Base-by-base conservation (phyloP, 768 basidiomycete species). In the Roridomyces roridus region DNA sequence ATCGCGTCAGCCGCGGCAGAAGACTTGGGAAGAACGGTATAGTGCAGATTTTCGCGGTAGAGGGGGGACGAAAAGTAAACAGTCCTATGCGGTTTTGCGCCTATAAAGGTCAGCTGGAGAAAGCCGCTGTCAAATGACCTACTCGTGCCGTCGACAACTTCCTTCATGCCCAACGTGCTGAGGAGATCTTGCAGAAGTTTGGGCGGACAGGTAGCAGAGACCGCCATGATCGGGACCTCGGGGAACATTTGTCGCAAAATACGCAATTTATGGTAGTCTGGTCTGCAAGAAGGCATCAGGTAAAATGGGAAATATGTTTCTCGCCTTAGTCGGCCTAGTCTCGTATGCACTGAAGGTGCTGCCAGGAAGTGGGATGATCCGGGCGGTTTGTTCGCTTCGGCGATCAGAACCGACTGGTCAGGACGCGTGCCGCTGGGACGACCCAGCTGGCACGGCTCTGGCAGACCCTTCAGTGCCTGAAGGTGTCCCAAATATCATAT, bases 11-110 rank as follows among this genome's bases (percentile, higher is more conserved):
- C 77, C 0, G 80, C 70, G 12, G 77, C 80, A 0, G 85, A 73
- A 0, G 92, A 85, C 69, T 97, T 98, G 1, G 86, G 77, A 3
- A 92, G 55, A 7, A 97, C 84, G 4, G 72, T 72, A 71, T 98
- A 98, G 64, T 91, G 92, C 12, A 98, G 78, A 68, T 98, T 98
- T 68, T 85, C 85, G 44, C 92, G 83, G 63, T 94, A 94, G 0
- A 94, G 77, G 0, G 92, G 91, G 0, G 92, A 82, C 2, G 89
- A 84, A 71, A 96, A 96, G 66, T 88, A 90, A 0, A 91, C 80
- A 0, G 94, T 96, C 6, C 90, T 88, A 10, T 78, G 70, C 2
- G 80, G 66, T n/a, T 85, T 80, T 20, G 81, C 87, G 74, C 74
- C 78, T 77, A 53, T 31, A 42, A 29, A 17, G 36, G 44, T 23